Percentiles rank a stretch among this genome's conserved stretches.
These are phyloP conservation scores for Rhodotorula sp. DNA, from an alignment of 1,284 basidiomycete genomes.

Conservation along the genomic window DNA sequence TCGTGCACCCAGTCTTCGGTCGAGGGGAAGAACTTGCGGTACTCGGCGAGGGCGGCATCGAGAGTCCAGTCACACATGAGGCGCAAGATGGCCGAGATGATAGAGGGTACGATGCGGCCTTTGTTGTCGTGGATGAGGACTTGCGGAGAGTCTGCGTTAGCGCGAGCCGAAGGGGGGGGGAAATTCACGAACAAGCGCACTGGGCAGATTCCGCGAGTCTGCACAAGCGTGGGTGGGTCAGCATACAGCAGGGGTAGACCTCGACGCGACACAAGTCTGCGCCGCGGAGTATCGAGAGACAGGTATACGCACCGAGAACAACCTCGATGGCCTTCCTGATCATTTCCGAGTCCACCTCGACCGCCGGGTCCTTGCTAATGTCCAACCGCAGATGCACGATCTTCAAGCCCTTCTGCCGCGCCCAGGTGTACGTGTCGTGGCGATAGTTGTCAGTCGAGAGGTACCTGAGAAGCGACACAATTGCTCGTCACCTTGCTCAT, in stretches of 20 bases:
- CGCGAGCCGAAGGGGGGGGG: background rate
- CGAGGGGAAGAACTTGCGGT: slow-evolving; percentile 33
- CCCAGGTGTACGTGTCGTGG: slow-evolving; percentile 34
- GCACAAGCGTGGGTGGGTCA: background rate
- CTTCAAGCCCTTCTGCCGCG: slow-evolving; percentile 15
- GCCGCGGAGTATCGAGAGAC: too few species aligned
- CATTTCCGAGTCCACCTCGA: slow-evolving; percentile 25
- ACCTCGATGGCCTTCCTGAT: slow-evolving; percentile 28
- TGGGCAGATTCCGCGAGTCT: slow-evolving; percentile 37
- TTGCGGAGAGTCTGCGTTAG: background rate
- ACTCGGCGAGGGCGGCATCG: slow-evolving; percentile 29
- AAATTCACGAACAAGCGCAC: slow-evolving; percentile 6
- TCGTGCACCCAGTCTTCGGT: slow-evolving; percentile 25
- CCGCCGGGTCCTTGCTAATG: slow-evolving; percentile 34
- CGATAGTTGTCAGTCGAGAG: slow-evolving; percentile 43
- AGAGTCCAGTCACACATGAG: slow-evolving; percentile 33
- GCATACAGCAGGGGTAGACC: background rate
- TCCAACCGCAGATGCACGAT: slow-evolving; percentile 36
- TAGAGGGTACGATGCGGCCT: slow-evolving; percentile 34
- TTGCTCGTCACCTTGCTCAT: too few species aligned
- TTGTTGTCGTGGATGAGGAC: slow-evolving; percentile 42
- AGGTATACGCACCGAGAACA: slow-evolving; percentile 20
- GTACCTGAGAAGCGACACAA: slow-evolving; percentile 42
- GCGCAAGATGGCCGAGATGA: slow-evolving; percentile 29
- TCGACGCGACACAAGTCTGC: background rate